Evolutionary conservation across 2,329 filamentous ascomycete species (phyloP).

Genomic region (Colletotrichum sp.): DNA sequence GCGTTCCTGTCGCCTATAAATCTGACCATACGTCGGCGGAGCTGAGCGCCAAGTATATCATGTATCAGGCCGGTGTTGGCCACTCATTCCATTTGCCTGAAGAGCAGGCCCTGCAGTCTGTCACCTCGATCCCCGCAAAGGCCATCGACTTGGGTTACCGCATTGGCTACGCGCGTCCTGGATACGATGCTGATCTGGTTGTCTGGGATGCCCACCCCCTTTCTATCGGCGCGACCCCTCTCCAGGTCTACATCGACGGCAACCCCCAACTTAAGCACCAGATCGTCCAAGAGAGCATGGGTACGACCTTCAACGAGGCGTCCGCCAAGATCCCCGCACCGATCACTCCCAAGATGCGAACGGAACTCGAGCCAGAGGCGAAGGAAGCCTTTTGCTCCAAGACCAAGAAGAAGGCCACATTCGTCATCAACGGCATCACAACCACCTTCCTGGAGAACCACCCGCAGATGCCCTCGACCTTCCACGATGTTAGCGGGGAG

Average conservation of each 20-base stretch:
- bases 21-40: conserved; percentile 41
- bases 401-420: conserved; percentile 25
- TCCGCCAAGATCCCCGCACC: not conserved
- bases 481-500: not conserved
- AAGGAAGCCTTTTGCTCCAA: conserved; percentile 29
- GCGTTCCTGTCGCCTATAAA: conserved; percentile 47
- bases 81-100: conserved; percentile 46
- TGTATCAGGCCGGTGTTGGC: conserved; percentile 44
- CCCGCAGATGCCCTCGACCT: conserved; percentile 2
- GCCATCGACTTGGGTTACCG: conserved; percentile 47
- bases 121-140: conserved; percentile 50
- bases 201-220: conserved; percentile 55
- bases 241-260: conserved; percentile 55
- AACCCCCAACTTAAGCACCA: conserved; percentile 36
- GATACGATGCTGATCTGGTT: conserved; percentile 56
- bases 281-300: conserved; percentile 32
- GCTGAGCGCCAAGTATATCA: conserved; percentile 45
- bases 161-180: conserved; percentile 46
- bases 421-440: conserved; percentile 43
- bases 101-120: conserved; percentile 44
- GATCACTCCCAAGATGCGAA: conserved; percentile 26
- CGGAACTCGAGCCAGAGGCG: conserved; percentile 23
- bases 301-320: conserved; percentile 10
- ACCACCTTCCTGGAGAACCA: conserved; percentile 36
- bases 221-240: conserved; percentile 46